Base-by-base conservation (phyloP, 2,329 filamentous ascomycete species). In the Teratosphaeria destructans region DNA sequence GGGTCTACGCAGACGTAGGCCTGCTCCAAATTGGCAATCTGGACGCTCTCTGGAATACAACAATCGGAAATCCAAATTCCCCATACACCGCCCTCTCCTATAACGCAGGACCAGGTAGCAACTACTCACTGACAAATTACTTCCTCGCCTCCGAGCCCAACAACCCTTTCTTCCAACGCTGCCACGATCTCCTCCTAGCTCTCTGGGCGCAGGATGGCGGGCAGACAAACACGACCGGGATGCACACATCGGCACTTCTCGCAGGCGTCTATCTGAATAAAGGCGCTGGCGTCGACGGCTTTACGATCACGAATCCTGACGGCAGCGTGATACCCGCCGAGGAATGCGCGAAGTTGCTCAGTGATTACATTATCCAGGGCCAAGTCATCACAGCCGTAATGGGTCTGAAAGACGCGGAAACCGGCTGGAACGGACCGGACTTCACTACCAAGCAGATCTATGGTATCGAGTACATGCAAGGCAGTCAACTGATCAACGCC, bases 361-460 rank as follows among this genome's bases (percentile, higher is more conserved):
- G 77, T 2, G 81, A 85, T 64, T 85, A 84, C 62, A 82, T 83
- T 59, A 78, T 80, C 49, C 81, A 85, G 61, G 81, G 80, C 3
- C 81, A 83, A 61, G 79, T 74, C 3, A 75, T 82, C 62, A 76
- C 74, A 6, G 70, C 80, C 69, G 81, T 79, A 0, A 78, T 82
- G 77, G 76, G 78, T 1, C 75, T 81, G 5, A 66, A 82, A 0
- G 81, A 84, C 61, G 71, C 76, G 3, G 76, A 78, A 34, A 77
- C 75, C 34, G 72, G 68, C 0, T 85, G 82, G 82, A 70, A 84
- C 65, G 81, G 82, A 1, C 81, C 82, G 0, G 68, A 72, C 39
- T 84, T 84, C 62, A 73, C 75, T 2, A 69, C 72, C 2, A 67
- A 81, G 57, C 76, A 80, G 59, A 69, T 84, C 29, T 83, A 77